Evolutionary conservation across 257 asterid genomes (phyloP).

Genomic region (Forsythia viridissima): DNA sequence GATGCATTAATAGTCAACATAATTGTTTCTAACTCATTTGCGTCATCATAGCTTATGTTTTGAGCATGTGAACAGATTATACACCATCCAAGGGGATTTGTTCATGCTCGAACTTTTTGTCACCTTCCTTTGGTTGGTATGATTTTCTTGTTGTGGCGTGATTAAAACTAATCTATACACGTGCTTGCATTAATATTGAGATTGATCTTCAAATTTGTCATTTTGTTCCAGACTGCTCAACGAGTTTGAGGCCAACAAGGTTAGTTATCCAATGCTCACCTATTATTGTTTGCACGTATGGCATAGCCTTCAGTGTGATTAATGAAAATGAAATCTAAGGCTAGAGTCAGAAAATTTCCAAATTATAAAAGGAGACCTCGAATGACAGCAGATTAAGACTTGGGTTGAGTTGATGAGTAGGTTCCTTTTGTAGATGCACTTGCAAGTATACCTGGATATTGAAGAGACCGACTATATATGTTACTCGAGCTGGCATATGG

Average conservation of each 20-base stretch:
- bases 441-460: too few relatives aligned
- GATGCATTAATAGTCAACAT: neutral
- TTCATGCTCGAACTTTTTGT: conserved; percentile 48
- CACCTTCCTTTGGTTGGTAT: conserved; percentile 56
- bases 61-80: conserved; percentile 46
- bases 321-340: neutral
- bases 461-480: too few relatives aligned
- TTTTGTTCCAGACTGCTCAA: conserved; percentile 50
- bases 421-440: neutral
- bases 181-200: neutral
- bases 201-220: conserved; percentile 5
- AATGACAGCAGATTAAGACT: neutral
- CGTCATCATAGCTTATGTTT: conserved; percentile 16
- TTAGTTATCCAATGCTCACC: conserved; percentile 31
- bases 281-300: conserved; percentile 14
- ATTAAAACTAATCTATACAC: neutral
- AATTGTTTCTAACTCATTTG: conserved; percentile 6
- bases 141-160: neutral
- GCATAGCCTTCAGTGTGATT: neutral
- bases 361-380: neutral
- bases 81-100: conserved; percentile 33
- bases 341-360: neutral
- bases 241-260: conserved; percentile 48
- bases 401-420: neutral
- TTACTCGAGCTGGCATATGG: too few relatives aligned